Conservation (phyloP, 2,329 filamentous ascomycete genomes). For the Nakataea oryzae region DNA sequence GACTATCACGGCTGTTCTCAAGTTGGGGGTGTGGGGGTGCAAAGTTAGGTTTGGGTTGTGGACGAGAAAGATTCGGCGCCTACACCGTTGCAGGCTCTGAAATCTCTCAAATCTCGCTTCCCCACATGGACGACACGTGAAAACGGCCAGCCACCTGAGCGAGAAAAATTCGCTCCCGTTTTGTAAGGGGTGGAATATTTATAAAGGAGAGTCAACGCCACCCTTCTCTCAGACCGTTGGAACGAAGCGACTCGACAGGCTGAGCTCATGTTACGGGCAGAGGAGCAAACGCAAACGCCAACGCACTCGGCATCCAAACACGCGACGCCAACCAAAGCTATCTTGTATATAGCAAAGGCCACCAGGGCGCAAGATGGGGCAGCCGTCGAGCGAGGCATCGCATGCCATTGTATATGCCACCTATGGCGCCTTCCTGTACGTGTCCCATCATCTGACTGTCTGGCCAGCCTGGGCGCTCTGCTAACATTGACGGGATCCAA, state of each 20-base stretch:
- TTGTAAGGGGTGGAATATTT: not conserved
- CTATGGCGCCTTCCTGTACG: conserved; percentile 66
- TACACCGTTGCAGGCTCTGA: not conserved
- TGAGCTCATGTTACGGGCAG: not conserved
- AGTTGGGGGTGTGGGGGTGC: not conserved
- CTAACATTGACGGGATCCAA: conserved; percentile 19
- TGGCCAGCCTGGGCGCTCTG: not conserved
- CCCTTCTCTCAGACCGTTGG: not conserved
- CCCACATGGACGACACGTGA: not conserved
- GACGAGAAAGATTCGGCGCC: not conserved
- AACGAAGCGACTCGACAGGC: not conserved
- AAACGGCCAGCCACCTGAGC: not conserved
- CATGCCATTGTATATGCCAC: conserved; percentile 78
- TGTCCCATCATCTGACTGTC: not conserved
- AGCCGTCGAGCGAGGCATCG: conserved; percentile 64
- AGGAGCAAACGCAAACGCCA: not conserved
- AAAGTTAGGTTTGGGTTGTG: not conserved
- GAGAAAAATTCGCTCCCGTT: not conserved
- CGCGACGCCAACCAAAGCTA: not conserved
- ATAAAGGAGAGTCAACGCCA: not conserved
- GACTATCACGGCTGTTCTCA: not conserved
- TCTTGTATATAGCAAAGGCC: not conserved
- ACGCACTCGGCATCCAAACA: not conserved
- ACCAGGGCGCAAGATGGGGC: conserved; percentile 47
- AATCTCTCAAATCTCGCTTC: not conserved